These are phyloP conservation scores for Tolypocladium nubicola DNA, from an alignment of 2,329 filamentous ascomycete species.

Conservation along the genomic window DNA sequence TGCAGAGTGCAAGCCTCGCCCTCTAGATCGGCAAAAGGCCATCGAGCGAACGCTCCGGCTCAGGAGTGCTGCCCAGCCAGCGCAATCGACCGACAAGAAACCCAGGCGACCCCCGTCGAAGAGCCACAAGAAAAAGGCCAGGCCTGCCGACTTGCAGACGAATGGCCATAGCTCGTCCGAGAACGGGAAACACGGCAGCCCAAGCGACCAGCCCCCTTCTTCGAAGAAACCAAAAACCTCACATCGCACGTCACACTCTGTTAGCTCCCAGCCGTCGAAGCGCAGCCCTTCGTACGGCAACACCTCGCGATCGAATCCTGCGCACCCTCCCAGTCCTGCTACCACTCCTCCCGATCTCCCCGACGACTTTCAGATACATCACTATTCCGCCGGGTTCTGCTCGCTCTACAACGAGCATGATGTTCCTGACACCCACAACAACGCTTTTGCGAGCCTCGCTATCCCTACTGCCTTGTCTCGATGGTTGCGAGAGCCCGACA, in stretches of 20 bases:
- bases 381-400: conserved; percentile 67
- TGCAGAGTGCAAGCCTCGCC: conserved; percentile 73
- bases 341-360: conserved; percentile 60
- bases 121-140: conserved; percentile 79
- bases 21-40: conserved; percentile 63
- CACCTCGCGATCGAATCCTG: conserved; percentile 49
- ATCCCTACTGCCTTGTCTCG: conserved; percentile 64
- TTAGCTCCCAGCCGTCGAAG: conserved; percentile 56
- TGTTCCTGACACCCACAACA: conserved; percentile 53
- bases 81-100: conserved; percentile 55
- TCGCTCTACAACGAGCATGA: conserved; percentile 58
- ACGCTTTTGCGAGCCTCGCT: conserved; percentile 65
- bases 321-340: conserved; percentile 61
- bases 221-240: conserved; percentile 73
- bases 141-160: conserved; percentile 54
- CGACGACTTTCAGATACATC: conserved; percentile 52
- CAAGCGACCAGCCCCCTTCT: conserved; percentile 40
- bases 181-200: conserved; percentile 34
- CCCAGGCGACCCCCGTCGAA: conserved; percentile 66
- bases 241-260: conserved; percentile 69
- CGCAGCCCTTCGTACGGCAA: conserved; percentile 57
- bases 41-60: conserved; percentile 60
- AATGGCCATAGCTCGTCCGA: conserved; percentile 58
- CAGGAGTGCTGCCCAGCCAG: conserved; percentile 24
- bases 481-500: conserved; percentile 69